Conservation (phyloP, 768 basidiomycete genomes). For the Xanthoconium stramineum region DNA sequence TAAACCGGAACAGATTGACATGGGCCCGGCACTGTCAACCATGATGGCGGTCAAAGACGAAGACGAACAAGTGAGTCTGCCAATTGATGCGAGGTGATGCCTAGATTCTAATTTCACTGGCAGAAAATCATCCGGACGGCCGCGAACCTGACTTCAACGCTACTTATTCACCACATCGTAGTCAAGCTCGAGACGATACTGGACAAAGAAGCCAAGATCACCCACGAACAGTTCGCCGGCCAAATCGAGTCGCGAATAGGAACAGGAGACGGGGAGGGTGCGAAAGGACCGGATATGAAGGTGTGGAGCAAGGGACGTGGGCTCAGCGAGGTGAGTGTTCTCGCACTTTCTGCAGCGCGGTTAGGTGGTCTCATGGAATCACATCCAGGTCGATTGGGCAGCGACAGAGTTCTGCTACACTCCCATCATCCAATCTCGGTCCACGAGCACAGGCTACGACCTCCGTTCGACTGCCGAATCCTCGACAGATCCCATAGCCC, state of each 20-base stretch:
- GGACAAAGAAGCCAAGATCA: conserved; percentile 86
- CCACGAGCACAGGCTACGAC: conserved; percentile 82
- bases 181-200: conserved; percentile 87
- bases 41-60: conserved; percentile 87
- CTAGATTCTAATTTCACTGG: conserved; percentile 6
- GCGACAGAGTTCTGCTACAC: conserved; percentile 91
- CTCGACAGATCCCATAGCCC: conserved; percentile 74
- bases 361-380: conserved; percentile 4
- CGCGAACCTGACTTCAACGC: conserved; percentile 75
- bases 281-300: conserved; percentile 87
- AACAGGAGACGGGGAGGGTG: conserved; percentile 56
- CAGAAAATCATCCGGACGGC: conserved; percentile 80
- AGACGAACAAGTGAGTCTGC: conserved; percentile 77
- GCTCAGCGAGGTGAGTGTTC: conserved; percentile 66
- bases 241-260: conserved; percentile 89
- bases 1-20: conserved; percentile 78
- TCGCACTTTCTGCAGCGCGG: not conserved
- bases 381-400: conserved; percentile 76
- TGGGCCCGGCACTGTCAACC: conserved; percentile 68
- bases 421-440: conserved; percentile 93
- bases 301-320: conserved; percentile 83
- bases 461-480: conserved; percentile 85
- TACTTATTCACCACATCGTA: conserved; percentile 82
- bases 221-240: conserved; percentile 81
- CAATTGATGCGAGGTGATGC: not conserved